Evolutionary conservation across 192 early-diverging fungal species (phyloP).

Genomic region (Jimgerdemannia lactiflua): DNA sequence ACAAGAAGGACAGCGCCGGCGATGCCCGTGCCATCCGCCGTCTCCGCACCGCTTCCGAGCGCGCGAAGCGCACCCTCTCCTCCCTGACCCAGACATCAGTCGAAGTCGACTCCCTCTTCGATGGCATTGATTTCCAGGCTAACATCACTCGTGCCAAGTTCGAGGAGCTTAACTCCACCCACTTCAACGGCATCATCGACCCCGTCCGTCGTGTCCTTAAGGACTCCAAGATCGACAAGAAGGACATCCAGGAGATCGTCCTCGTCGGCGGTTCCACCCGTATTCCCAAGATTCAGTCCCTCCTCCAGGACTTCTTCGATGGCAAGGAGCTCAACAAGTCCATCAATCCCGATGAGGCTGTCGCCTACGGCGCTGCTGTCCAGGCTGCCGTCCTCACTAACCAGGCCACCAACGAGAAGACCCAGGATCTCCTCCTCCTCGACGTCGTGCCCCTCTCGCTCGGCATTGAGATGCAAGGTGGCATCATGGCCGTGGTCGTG

Average conservation of each 20-base stretch:
- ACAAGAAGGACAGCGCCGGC: conserved; percentile 68
- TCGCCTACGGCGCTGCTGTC: conserved; percentile 98
- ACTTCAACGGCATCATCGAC: conserved; percentile 68
- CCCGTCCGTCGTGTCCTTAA: conserved; percentile 70
- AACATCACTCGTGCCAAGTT: conserved; percentile 81
- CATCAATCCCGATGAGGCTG: conserved; percentile 98
- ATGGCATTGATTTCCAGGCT: conserved; percentile 70
- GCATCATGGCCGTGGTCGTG: conserved; percentile 80
- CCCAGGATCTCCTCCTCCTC: conserved; percentile 74
- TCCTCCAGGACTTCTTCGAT: conserved; percentile 96
- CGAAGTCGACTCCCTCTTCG: conserved; percentile 74
- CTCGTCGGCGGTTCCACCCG: conserved; percentile 97
- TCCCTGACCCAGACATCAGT: conserved; percentile 67
- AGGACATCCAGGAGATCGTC: conserved; percentile 85
- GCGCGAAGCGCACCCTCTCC: conserved; percentile 75
- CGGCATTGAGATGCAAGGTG: conserved; percentile 84
- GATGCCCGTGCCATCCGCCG: conserved; percentile 73
- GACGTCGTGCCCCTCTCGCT: conserved; percentile 84
- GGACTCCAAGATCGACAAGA: conserved; percentile 77
- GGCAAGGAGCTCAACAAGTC: conserved; percentile 99
- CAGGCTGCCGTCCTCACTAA: conserved; percentile 94
- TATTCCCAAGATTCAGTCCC: conserved; percentile 94
- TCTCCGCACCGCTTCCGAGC: conserved; percentile 73
- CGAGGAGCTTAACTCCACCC: conserved; percentile 67
- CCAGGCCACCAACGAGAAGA: conserved; percentile 49